Base-by-base conservation (phyloP, 163 green algal species). In the Scenedesmus sp. region DNA sequence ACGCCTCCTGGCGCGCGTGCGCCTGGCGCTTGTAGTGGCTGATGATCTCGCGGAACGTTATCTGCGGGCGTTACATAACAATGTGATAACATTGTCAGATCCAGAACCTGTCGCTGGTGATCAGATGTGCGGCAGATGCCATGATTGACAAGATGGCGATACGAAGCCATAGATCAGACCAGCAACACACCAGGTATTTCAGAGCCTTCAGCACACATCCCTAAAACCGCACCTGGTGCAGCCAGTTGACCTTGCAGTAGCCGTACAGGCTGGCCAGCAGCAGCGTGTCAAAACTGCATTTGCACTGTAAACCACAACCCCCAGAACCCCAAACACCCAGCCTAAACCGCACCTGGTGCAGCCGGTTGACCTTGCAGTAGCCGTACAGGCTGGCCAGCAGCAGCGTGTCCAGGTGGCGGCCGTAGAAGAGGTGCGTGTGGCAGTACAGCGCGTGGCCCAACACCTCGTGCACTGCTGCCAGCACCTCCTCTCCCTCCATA, bases 381-480 rank as follows among this genome's bases (percentile, higher is more conserved):
- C 97, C 97, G 91, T 99, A 99, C 56, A 99, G 92, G 13, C 95
- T 93, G 66, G 94, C 97, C 26, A 99, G 96, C 73, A 99, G 87
- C 10, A 99, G 76, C 94, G 99, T 97, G 93, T 99, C 97, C 54
- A 98, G 74, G 93, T 98, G 96, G 16, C 82, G 46, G 23, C 81
- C 74, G 94, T 98, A 99, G 83, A 99, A 94, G 52, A 99, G 95
- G 88, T 93, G 86, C 6, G 97, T 98, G 66, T 98, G 94, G 18
- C 96, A 79, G 83, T 96, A 97, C 73, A 99, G 76, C 26, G 95
- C 95, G 87, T 97, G 90, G 84, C 96, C 87, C n/a, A 99, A 91
- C 18, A 97, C 90, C 1, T 95, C 94, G 92, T 97, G 97, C 76
- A 96, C 96, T 91, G 97, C 90, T 57, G 85, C 79, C 46, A 95